Evolutionary conservation across 768 basidiomycete species (phyloP).

Genomic region (Amanita molliuscula): DNA sequence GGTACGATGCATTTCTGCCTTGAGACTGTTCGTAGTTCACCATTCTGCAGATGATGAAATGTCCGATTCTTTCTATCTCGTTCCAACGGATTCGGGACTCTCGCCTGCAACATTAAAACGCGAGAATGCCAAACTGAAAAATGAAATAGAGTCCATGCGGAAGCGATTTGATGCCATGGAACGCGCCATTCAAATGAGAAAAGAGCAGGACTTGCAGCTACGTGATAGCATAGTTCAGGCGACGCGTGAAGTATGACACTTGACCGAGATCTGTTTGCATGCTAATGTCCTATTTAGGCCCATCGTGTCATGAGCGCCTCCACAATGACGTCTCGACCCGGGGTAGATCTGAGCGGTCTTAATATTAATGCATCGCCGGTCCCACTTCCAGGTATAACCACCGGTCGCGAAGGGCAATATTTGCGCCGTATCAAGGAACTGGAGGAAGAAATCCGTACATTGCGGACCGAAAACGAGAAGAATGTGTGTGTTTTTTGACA

Average conservation of each 20-base stretch:
- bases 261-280: background rate
- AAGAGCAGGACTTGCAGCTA: conserved; percentile 71
- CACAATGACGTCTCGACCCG: conserved; percentile 37
- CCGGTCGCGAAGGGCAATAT: conserved; percentile 46
- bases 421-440: conserved; percentile 64
- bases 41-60: conserved; percentile 44
- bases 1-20: conserved; percentile 26
- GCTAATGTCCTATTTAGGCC: conserved; percentile 34
- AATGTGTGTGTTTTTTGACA: conserved; percentile 39
- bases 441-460: conserved; percentile 62
- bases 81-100: conserved; percentile 52
- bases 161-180: conserved; percentile 53
- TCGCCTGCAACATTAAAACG: conserved; percentile 40
- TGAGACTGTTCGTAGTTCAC: background rate
- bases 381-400: conserved; percentile 37
- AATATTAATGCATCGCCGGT: conserved; percentile 49
- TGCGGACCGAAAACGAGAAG: conserved; percentile 71
- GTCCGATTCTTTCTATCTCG: conserved; percentile 71
- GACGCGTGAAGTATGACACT: conserved; percentile 42
- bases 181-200: conserved; percentile 51
- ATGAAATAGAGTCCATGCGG: conserved; percentile 47
- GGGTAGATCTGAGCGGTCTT: conserved; percentile 45
- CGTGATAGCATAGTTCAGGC: conserved; percentile 72
- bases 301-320: conserved; percentile 74
- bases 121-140: conserved; percentile 58